These are phyloP conservation scores for Calendula officinalis DNA, from an alignment of 129 eudicot species.

Conservation along the genomic window DNA sequence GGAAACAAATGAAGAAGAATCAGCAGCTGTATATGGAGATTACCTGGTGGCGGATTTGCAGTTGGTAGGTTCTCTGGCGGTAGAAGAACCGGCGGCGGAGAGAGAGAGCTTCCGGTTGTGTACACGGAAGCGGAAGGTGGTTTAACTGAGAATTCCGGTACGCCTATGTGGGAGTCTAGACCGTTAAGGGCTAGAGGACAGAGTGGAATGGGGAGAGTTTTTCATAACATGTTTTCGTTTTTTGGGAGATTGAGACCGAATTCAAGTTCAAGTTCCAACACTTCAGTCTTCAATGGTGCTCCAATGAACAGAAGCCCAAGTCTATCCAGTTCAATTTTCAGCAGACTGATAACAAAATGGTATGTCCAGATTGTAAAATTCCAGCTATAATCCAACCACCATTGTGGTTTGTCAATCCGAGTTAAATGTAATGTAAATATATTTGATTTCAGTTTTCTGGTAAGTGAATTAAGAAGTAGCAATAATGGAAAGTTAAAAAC, in stretches of 20 bases:
- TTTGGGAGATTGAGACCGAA: constrained; percentile 36
- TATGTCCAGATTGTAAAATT: constrained; percentile 43
- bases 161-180: constrained; percentile 38
- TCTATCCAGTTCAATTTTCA: constrained; percentile 39
- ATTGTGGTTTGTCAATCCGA: too few relatives aligned
- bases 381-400: neutral
- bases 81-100: constrained; percentile 26
- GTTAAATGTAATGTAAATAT: neutral
- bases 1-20: neutral
- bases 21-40: constrained; percentile 45
- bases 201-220: constrained; percentile 32
- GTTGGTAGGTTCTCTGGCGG: constrained; percentile 53
- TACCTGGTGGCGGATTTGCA: constrained; percentile 63
- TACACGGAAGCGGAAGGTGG: constrained; percentile 47
- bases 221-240: constrained; percentile 34
- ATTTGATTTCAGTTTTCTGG: constrained; percentile 14
- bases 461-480: constrained; percentile 9
- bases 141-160: constrained; percentile 24
- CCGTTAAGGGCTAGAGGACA: constrained; percentile 29
- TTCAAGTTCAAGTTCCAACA: neutral
- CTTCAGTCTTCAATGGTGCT: neutral
- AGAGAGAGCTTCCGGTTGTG: constrained; percentile 46
- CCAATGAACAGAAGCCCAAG: constrained; percentile 42
- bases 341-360: constrained; percentile 41
- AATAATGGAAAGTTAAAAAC: neutral